Evolutionary conservation across 2,329 filamentous ascomycete genomes (phyloP).

Genomic region (Amauroascus niger): DNA sequence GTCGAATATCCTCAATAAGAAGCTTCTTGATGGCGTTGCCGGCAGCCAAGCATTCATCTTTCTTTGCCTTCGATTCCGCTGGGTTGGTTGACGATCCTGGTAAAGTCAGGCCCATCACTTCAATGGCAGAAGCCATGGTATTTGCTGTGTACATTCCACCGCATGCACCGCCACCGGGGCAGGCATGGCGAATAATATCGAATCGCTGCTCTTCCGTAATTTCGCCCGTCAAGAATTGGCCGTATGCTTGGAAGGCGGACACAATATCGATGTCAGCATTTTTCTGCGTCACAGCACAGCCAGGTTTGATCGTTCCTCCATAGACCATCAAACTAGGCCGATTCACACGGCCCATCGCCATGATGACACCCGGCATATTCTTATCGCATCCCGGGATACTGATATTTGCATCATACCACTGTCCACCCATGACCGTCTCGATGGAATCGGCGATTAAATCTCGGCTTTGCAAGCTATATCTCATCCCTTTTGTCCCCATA

Average conservation of each 20-base stretch:
- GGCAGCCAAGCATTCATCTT: slow-evolving; percentile 60
- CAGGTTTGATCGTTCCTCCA: slow-evolving; percentile 85
- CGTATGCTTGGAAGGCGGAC: slow-evolving; percentile 95
- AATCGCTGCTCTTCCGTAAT: slow-evolving; percentile 86
- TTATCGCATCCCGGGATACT: slow-evolving; percentile 97
- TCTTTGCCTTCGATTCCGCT: slow-evolving; percentile 62
- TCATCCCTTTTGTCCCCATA: slow-evolving; percentile 97
- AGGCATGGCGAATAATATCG: slow-evolving; percentile 89
- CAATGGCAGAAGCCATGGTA: slow-evolving; percentile 65
- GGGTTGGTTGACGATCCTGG: slow-evolving; percentile 72
- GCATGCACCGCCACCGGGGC: slow-evolving; percentile 72
- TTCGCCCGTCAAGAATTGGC: slow-evolving; percentile 83
- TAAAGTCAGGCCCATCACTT: slow-evolving; percentile 67
- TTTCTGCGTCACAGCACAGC: slow-evolving; percentile 66
- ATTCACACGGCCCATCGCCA: slow-evolving; percentile 92
- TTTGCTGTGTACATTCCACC: slow-evolving; percentile 79
- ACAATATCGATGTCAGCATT: slow-evolving; percentile 80
- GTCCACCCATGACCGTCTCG: slow-evolving; percentile 96
- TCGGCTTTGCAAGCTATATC: slow-evolving; percentile 85
- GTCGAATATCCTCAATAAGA: slow-evolving; percentile 65
- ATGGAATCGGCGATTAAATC: slow-evolving; percentile 97
- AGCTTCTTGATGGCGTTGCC: slow-evolving; percentile 66
- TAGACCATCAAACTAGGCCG: slow-evolving; percentile 96
- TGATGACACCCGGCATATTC: slow-evolving; percentile 93
- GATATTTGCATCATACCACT: slow-evolving; percentile 98